These are phyloP conservation scores for Globisporangium ultimum DNA, from an alignment of 352 stramenopile species.

Conservation along the genomic window DNA sequence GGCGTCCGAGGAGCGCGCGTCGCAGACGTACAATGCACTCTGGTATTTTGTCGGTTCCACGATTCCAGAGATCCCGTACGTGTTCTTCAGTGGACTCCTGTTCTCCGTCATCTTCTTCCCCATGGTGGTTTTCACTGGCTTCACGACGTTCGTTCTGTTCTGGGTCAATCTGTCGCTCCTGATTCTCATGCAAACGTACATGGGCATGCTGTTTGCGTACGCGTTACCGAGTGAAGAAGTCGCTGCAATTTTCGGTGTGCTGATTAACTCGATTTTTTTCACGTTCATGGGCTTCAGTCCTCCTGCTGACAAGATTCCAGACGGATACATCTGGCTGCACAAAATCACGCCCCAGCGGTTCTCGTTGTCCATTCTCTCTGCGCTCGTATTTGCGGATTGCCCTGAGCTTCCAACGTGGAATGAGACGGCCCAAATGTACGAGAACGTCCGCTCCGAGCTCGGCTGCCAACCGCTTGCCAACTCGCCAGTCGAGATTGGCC, in stretches of 20 bases:
- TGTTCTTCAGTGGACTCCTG: slow-evolving; percentile 29
- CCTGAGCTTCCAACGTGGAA: no score
- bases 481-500: not conserved
- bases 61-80: slow-evolving; percentile 72
- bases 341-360: slow-evolving; percentile 34
- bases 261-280: slow-evolving; percentile 36
- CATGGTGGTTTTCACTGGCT: slow-evolving; percentile 37
- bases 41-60: slow-evolving; percentile 74
- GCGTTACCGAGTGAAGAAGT: slow-evolving; percentile 32
- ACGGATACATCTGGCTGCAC: slow-evolving; percentile 41
- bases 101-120: slow-evolving; percentile 49
- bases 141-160: slow-evolving; percentile 31
- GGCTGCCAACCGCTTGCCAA: not conserved
- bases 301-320: slow-evolving; percentile 26
- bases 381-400: no score
- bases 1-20: slow-evolving; percentile 65
- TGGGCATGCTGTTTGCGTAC: slow-evolving; percentile 34
- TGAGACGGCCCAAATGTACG: no score
- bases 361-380: slow-evolving; percentile 23
- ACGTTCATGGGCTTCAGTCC: slow-evolving; percentile 39
- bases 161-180: slow-evolving; percentile 34
- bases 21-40: slow-evolving; percentile 76
- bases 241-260: slow-evolving; percentile 31
- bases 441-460: not conserved
- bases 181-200: slow-evolving; percentile 33